A percentile compares a stretch with the other conserved stretches of the same genome.
phyloP scores from a whole-genome alignment of 2,329 filamentous ascomycete genomes.

The Sporothrix phasma region DNA sequence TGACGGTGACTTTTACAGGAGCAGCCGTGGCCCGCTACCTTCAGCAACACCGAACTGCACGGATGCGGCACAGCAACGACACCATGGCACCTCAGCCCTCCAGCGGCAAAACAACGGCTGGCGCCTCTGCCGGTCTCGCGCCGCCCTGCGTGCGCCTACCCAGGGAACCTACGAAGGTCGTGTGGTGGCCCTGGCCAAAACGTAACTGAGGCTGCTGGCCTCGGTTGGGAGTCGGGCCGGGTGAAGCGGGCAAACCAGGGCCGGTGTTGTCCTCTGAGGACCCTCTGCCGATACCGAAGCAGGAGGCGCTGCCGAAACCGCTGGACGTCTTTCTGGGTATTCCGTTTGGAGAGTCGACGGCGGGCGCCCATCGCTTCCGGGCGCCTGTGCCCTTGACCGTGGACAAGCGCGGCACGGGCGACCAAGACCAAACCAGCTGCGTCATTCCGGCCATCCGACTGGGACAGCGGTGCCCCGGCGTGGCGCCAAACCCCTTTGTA shows the following conservation, averaged over 20 bases:
- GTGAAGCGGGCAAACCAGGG: not conserved
- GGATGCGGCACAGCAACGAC: not conserved
- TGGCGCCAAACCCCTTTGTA: slow-evolving; percentile 16
- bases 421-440: not conserved
- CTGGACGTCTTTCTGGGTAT: slow-evolving; percentile 41
- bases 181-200: slow-evolving; percentile 11
- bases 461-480: slow-evolving; percentile 15
- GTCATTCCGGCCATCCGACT: slow-evolving; percentile 11
- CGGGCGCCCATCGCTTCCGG: slow-evolving; percentile 36
- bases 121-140: slow-evolving; percentile 9
- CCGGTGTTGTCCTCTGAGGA: not conserved
- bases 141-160: slow-evolving; percentile 24
- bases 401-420: slow-evolving; percentile 5
- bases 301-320: slow-evolving; percentile 26
- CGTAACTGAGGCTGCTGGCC: slow-evolving; percentile 5
- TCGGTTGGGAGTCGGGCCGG: slow-evolving; percentile 7
- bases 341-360: slow-evolving; percentile 37
- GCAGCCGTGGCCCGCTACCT: not conserved
- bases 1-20: not conserved
- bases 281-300: not conserved
- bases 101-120: not conserved
- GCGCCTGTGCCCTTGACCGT: slow-evolving; percentile 28
- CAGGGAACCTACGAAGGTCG: slow-evolving; percentile 34
- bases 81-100: not conserved
- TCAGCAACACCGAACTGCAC: not conserved